Percentiles rank a stretch among this genome's conserved stretches.
These are phyloP conservation scores for Metarhizium brunneum DNA, from an alignment of 2,329 filamentous ascomycete species.

Conservation along the genomic window DNA sequence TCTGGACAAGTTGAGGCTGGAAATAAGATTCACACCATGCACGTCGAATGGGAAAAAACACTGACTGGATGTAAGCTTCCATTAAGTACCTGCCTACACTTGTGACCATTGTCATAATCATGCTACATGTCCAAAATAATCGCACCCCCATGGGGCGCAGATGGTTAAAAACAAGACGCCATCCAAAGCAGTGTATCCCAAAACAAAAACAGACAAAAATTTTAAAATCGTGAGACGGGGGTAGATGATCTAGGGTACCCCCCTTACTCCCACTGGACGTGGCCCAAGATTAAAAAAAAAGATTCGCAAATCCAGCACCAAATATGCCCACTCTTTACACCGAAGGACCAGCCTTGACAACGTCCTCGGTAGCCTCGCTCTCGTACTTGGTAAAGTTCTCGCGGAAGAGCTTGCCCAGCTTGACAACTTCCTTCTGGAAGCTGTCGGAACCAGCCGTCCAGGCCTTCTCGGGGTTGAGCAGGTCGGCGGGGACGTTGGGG, in stretches of 20 bases:
- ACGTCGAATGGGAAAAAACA: background rate
- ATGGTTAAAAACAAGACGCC: background rate
- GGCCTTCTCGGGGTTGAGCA: conserved; percentile 88
- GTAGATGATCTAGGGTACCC: background rate
- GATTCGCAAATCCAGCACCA: background rate
- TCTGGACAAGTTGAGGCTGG: too few species aligned
- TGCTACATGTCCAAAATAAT: background rate
- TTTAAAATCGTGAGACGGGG: background rate
- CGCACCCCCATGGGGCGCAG: background rate
- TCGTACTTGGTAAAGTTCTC: conserved; percentile 98
- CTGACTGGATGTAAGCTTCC: background rate
- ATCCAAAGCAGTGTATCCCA: background rate
- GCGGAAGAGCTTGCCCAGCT: conserved; percentile 81
- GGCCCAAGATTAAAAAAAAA: background rate
- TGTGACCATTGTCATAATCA: background rate
- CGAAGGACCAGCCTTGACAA: conserved; percentile 56
- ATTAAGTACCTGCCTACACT: background rate
- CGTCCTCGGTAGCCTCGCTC: conserved; percentile 71
- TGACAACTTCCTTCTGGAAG: conserved; percentile 82
- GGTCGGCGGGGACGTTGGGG: conserved; percentile 78
- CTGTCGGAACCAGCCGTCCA: conserved; percentile 77
- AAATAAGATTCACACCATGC: too few species aligned
- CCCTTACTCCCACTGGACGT: background rate
- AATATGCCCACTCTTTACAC: conserved; percentile 17
- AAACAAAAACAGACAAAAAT: background rate